Base-by-base conservation (phyloP, 768 basidiomycete species). In the Gloeopeniophorella convolvens region DNA sequence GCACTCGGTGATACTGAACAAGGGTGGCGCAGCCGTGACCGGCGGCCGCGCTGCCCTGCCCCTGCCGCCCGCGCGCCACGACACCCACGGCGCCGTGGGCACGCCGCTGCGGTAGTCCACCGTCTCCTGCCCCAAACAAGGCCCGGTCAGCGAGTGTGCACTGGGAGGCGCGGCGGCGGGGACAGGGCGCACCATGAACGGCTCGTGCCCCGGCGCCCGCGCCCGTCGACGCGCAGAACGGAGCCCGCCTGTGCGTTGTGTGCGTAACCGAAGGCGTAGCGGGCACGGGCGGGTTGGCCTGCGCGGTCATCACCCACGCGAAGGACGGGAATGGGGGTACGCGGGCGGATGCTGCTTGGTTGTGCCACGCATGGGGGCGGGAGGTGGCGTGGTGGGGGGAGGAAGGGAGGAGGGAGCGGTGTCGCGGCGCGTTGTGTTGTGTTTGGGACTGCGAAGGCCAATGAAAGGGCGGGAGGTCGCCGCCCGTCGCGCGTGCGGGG, bases 281-380 rank as follows among this genome's bases (percentile, higher is more conserved):
- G 4, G 8, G 6, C 11, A 35, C 16, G 0, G 52, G 52, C 3
- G 52, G 52, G 36, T 54, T 54, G 13, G 42, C 30, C 27, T 54
- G 24, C 30, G 52, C 12, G 18, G 36, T 43, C 28, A 54, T 48
- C 15, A 54, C 52, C 52, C 52, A 54, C 3, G 52, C 24, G 20
- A 54, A 28, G 8, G 52, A 54, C 10, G 52, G 52, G 47, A 54
- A 54, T 3, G 52, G 52, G 5, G 48, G 40, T 15, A 48, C 35
- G 34, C 21, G 28, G 23, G 20, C 4, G 23, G 15, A n/a, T n/a
- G n/a, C n/a, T n/a, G n/a, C n/a, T n/a, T n/a, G n/a, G n/a, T n/a
- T n/a, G n/a, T n/a, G n/a, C n/a, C n/a, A n/a, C n/a, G 34, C 34
- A 5, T 6, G 12, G 34, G 15, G 26, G 35, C 10, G 10, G 15